Conservation (phyloP, 208 protist species). For the Leptomonas pyrrhocoris region DNA sequence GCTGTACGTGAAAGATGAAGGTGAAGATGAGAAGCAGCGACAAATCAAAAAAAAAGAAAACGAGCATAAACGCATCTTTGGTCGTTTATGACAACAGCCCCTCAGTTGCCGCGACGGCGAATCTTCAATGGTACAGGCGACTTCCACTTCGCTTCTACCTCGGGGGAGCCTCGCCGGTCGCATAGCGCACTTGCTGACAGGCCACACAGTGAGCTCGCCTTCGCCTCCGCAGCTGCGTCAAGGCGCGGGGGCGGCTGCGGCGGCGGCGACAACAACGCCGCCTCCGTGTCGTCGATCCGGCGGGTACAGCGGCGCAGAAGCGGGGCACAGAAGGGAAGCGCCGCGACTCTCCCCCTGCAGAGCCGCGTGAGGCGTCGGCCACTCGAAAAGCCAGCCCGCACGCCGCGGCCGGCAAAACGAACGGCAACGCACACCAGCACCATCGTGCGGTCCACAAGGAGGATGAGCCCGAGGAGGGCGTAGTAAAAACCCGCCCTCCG, state of each 20-base stretch:
- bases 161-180: too few relatives aligned
- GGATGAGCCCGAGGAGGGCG: conserved; percentile 17
- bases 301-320: conserved; percentile 2
- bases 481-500: conserved; percentile 38
- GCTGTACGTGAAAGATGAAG: background rate
- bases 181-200: background rate
- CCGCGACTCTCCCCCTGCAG: background rate
- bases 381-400: background rate
- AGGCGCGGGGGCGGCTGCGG: background rate
- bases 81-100: background rate
- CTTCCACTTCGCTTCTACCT: background rate
- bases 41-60: background rate
- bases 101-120: conserved; percentile 15
- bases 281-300: background rate
- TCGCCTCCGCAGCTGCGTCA: background rate
- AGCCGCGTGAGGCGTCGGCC: background rate
- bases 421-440: background rate
- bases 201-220: background rate
- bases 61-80: background rate
- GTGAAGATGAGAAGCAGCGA: background rate
- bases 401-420: background rate
- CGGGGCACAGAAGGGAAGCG: background rate
- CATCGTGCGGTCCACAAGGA: conserved; percentile 14
- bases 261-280: background rate
- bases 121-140: conserved; percentile 6